These are phyloP conservation scores for Akanthomyces uredinophilus DNA, from an alignment of 2,329 filamentous ascomycete species.

Conservation along the genomic window DNA sequence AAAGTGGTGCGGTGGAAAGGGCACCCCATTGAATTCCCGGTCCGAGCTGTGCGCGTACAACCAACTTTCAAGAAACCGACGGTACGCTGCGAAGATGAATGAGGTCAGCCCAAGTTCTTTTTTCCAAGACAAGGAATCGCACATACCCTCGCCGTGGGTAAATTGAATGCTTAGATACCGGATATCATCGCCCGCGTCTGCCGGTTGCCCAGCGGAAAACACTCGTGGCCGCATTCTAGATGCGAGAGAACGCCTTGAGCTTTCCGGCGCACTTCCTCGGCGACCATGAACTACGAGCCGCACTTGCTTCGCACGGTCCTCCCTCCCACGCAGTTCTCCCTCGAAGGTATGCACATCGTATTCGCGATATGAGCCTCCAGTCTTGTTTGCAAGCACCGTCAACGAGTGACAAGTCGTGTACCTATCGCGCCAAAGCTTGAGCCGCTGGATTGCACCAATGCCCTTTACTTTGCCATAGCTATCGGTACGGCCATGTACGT, in stretches of 20 bases:
- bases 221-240: slow-evolving; percentile 37
- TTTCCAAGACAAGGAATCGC: slow-evolving; percentile 10
- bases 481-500: slow-evolving; percentile 44
- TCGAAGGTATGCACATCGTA: slow-evolving; percentile 45
- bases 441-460: slow-evolving; percentile 45
- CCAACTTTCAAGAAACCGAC: slow-evolving; percentile 43
- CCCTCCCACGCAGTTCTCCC: slow-evolving; percentile 39
- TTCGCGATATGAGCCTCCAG: slow-evolving; percentile 42
- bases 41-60: slow-evolving; percentile 41
- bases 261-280: slow-evolving; percentile 35
- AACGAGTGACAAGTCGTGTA: slow-evolving; percentile 44
- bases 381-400: slow-evolving; percentile 43
- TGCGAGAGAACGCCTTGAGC: slow-evolving; percentile 35
- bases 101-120: not conserved
- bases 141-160: slow-evolving; percentile 41
- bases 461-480: slow-evolving; percentile 46
- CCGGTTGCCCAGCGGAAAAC: slow-evolving; percentile 26
- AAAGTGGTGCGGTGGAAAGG: slow-evolving; percentile 41
- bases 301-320: slow-evolving; percentile 41
- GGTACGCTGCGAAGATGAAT: slow-evolving; percentile 33
- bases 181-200: slow-evolving; percentile 32
- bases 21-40: slow-evolving; percentile 40
- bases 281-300: slow-evolving; percentile 38
- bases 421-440: slow-evolving; percentile 48
- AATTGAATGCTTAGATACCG: slow-evolving; percentile 47